Evolutionary conservation across 2,329 filamentous ascomycete genomes (phyloP).

Genomic region (Lomentospora prolificans): DNA sequence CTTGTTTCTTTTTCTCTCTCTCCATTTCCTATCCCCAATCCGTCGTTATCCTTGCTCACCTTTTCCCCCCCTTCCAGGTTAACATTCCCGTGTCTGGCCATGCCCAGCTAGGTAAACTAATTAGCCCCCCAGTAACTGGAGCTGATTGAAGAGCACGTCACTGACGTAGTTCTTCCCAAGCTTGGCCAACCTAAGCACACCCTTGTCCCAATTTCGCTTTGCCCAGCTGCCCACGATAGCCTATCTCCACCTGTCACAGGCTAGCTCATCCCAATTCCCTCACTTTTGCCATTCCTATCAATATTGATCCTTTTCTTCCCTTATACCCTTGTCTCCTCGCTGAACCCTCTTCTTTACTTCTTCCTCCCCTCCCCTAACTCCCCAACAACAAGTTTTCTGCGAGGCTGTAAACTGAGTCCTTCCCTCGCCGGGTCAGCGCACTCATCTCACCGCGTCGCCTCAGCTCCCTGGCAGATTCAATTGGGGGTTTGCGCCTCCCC

Average conservation of each 20-base stretch:
- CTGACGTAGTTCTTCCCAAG: background rate
- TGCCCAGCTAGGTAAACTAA: background rate
- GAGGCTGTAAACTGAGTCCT: background rate
- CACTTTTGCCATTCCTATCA: background rate
- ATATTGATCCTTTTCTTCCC: background rate
- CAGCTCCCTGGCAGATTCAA: background rate
- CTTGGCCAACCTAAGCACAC: background rate
- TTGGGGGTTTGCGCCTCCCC: background rate
- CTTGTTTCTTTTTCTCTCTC: constrained; percentile 12
- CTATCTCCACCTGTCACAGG: background rate
- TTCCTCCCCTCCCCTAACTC: background rate
- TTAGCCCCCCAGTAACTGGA: background rate
- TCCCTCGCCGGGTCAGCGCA: background rate
- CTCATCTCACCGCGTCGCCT: background rate
- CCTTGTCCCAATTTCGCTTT: background rate
- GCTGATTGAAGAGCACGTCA: background rate
- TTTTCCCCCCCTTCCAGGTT: background rate
- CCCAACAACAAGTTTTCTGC: background rate
- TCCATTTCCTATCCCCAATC: constrained; percentile 13
- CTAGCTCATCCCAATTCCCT: background rate
- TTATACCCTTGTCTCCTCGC: background rate
- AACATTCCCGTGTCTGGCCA: background rate
- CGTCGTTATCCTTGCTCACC: constrained; percentile 6
- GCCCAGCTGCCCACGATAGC: background rate
- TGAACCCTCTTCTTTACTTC: background rate